Base-by-base conservation (phyloP, 2,329 filamentous ascomycete genomes). In the Ascochyta fabae region DNA sequence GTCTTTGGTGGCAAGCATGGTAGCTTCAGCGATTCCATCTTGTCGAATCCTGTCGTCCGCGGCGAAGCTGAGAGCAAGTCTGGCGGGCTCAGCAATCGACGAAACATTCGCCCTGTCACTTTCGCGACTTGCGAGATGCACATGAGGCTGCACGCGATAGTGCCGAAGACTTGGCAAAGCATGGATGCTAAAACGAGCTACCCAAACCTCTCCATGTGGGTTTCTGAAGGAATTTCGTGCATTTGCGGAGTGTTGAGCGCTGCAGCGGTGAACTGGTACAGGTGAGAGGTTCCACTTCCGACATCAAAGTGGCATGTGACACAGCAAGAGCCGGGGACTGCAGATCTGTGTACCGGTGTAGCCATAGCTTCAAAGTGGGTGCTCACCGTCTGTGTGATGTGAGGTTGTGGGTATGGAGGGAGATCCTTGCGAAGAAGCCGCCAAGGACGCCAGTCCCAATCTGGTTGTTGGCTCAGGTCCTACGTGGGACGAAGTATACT, bases 321-420 rank as follows among this genome's bases (percentile, higher is more conserved):
- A 47, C 47, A 46, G 41, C 46, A 55, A 50, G 22, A 50, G 36
- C 36, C 31, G 36, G 36, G 38, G 42, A 35, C 46, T 38, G 53
- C 47, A 51, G 53, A 56, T 51, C 53, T 51, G 33, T 56, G 53
- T 43, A 39, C 43, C 47, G 53, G 53, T 56, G 53, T 51, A 45
- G 33, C 47, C 46, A 50, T 56, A 47, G 53, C 53, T 56, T 56
- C 42, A 41, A 55, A 38, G 47, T 56, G 31, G 48, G 16, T 56
- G 47, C 53, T 47, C 48, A 51, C 43, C 53, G 48, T 56, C 38
- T 51, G 47, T 50, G 53, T 55, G 46, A 56, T 39, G 42, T 56
- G 53, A 51, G 47, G 47, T 39, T 41, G 40, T 45, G 41, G 41
- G 16, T 31, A 31, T 24, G 23, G 27, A 50, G 36, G 52, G 24